phyloP scores from a whole-genome alignment of 2,329 filamentous ascomycete species.

The Pestalotiopsis sp. region DNA sequence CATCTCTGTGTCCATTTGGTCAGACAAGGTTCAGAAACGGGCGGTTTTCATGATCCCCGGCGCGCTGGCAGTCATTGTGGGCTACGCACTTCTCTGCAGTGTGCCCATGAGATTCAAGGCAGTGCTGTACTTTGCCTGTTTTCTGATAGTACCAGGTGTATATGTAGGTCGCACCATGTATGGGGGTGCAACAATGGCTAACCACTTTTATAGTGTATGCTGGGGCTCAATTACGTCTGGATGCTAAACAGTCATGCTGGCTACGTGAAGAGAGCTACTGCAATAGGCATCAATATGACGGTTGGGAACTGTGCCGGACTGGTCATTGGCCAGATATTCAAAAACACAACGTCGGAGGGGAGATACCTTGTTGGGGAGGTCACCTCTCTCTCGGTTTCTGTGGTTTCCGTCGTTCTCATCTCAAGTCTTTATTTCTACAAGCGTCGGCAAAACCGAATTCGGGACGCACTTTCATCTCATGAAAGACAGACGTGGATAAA shows the following conservation, averaged over 20 bases:
- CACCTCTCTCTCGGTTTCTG: conserved; percentile 1
- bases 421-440: not conserved
- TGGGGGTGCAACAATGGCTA: not conserved
- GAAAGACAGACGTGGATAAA: not conserved
- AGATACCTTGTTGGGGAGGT: conserved; percentile 4
- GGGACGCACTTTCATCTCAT: not conserved
- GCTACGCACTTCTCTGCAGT: conserved; percentile 14
- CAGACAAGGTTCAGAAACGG: conserved; percentile 14
- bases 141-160: conserved; percentile 39
- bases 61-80: conserved; percentile 8
- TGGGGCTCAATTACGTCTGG: conserved; percentile 13
- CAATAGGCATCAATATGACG: conserved; percentile 13
- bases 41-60: conserved; percentile 14
- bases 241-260: conserved; percentile 12
- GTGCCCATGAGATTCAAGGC: conserved; percentile 9
- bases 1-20: conserved; percentile 13
- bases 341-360: conserved; percentile 11
- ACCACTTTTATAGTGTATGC: not conserved
- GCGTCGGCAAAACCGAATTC: not conserved
- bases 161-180: not conserved
- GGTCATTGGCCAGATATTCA: conserved; percentile 13
- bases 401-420: conserved; percentile 1
- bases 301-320: conserved; percentile 11
- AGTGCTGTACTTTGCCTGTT: conserved; percentile 42
- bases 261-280: conserved; percentile 10